Base-by-base conservation (phyloP, 2,329 filamentous ascomycete genomes). In the Leptographium lundbergii region DNA sequence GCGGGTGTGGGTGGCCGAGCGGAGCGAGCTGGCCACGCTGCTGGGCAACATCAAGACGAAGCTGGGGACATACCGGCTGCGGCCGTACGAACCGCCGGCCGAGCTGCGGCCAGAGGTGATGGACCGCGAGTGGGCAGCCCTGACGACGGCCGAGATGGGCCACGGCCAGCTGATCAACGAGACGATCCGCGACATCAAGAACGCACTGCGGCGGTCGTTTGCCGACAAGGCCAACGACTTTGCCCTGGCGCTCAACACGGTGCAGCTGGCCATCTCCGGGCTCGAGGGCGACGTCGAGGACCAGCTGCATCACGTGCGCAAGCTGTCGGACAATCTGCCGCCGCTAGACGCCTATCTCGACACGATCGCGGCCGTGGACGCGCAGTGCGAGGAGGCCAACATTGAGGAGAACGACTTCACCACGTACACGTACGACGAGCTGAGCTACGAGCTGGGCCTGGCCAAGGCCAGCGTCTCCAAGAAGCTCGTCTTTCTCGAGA, bases 351-450 rank as follows among this genome's bases (percentile, higher is more conserved):
- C 88, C 61, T 99, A 95, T 69, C 80, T 99, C 48, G 85, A 89
- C 63, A 88, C 90, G 63, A 96, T 99, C 68, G 88, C 85, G 17
- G 84, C 83, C 13, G 81, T 97, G 54, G 91, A 96, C 68, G 83
- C 84, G 63, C 90, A 96, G 73, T 99, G 94, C 70, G 82, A 86
- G 61, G 92, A 97, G 75, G 94, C 94, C 62, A 97, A 99, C 70
- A 96, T 99, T 63, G 94, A 99, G 72, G 94, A 99, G 69, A 99
- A 99, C 72, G 94, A 99, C 75, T 97, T 94, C 72, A 99, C 94
- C n/a, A 97, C 92, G 10, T 97, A 97, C 74, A 96, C 92, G 11
- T 94, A 97, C 71, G 94, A 99, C 69, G 94, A 99, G 73, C 80
- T 99, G 50, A 85, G 85, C 61, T 99, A 99, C 74, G 94, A 99